phyloP scores from a whole-genome alignment of 345 rosid species.

The Populus deltoides region DNA sequence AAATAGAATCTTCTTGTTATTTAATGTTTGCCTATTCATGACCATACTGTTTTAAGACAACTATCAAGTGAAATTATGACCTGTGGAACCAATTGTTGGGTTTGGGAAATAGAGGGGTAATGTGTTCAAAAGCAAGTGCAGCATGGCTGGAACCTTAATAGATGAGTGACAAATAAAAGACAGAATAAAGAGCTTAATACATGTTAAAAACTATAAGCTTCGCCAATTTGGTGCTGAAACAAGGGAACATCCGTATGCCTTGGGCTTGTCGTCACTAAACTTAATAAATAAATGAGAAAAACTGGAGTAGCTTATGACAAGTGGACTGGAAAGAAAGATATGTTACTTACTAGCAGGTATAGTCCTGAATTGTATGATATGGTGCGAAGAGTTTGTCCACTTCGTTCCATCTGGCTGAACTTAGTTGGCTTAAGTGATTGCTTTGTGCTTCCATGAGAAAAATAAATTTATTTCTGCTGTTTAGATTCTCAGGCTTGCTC shows the following conservation, averaged over 20 bases:
- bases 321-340: background rate
- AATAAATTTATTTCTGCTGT: background rate
- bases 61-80: background rate
- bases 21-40: background rate
- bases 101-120: background rate
- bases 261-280: background rate
- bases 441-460: background rate
- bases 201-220: background rate
- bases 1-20: background rate
- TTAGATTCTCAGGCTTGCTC: constrained; percentile 60
- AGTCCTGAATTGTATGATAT: background rate
- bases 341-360: background rate
- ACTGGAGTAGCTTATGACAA: background rate
- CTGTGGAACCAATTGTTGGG: background rate
- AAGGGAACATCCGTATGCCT: background rate
- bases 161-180: background rate
- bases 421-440: background rate
- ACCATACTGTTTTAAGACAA: background rate
- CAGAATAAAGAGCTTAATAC: background rate
- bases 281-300: background rate
- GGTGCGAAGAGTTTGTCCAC: background rate
- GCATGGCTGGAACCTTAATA: background rate
- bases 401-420: background rate
- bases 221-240: background rate
- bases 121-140: background rate